Conservation (phyloP, 257 asterid species). For the Solanum ossicruentum region DNA sequence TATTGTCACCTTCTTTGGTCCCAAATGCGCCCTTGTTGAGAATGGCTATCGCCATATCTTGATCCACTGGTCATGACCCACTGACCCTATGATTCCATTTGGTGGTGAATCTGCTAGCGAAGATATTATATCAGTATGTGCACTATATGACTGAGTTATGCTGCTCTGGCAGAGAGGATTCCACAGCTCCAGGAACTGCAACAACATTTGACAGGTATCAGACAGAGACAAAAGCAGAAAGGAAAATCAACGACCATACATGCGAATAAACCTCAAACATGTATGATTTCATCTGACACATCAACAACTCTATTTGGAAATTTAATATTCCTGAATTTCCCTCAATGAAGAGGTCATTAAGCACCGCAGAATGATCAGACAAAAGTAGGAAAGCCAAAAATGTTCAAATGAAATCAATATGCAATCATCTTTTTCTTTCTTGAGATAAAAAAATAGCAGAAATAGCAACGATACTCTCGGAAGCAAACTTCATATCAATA, state of each 20-base stretch:
- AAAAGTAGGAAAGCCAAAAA: neutral
- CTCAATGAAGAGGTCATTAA: neutral
- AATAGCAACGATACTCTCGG: neutral
- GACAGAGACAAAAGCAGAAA: neutral
- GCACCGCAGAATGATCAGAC: neutral
- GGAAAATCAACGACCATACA: neutral
- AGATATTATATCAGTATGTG: conserved; percentile 17
- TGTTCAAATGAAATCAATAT: neutral
- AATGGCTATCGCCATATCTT: conserved; percentile 24
- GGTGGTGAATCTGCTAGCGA: conserved; percentile 15
- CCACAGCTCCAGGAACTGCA: conserved; percentile 40
- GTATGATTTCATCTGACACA: neutral
- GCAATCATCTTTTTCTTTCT: neutral
- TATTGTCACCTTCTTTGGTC: conserved; percentile 36
- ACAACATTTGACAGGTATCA: neutral
- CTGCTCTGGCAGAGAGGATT: conserved; percentile 15
- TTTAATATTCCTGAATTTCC: neutral
- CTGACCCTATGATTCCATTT: conserved; percentile 25
- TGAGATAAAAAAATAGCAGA: neutral
- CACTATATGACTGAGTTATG: conserved; percentile 12
- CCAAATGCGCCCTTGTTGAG: conserved; percentile 7
- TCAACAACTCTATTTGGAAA: neutral
- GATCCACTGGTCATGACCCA: conserved; percentile 27
- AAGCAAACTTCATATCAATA: neutral
- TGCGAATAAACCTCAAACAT: neutral